phyloP scores from a whole-genome alignment of 2,329 filamentous ascomycete species.

The Trichoderma koningii region DNA sequence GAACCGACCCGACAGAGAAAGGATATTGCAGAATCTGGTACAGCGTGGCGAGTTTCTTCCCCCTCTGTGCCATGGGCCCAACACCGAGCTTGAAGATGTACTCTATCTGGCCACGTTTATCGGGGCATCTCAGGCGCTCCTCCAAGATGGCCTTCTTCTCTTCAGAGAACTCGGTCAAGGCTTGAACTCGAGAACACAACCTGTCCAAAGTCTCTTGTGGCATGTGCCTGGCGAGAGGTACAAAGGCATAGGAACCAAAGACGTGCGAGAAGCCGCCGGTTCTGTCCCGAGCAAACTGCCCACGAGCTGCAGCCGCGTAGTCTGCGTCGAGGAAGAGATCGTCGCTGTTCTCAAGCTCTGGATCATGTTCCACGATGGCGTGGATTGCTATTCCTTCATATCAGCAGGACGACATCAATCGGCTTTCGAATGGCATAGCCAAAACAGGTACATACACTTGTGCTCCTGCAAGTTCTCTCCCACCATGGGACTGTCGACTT shows the following conservation, averaged over 20 bases:
- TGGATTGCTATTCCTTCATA: conserved; percentile 40
- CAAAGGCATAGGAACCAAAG: conserved; percentile 47
- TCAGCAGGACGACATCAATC: not conserved
- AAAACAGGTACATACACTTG: conserved; percentile 35
- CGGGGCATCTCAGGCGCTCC: conserved; percentile 38
- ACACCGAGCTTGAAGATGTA: conserved; percentile 53
- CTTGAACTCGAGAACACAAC: conserved; percentile 31
- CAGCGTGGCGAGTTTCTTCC: conserved; percentile 52
- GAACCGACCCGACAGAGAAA: conserved; percentile 51
- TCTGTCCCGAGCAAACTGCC: conserved; percentile 38
- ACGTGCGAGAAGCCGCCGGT: conserved; percentile 45
- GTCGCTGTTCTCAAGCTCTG: conserved; percentile 44
- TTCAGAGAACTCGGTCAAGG: conserved; percentile 29
- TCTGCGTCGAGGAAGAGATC: conserved; percentile 40
- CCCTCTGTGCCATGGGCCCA: conserved; percentile 44
- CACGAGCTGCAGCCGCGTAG: conserved; percentile 38
- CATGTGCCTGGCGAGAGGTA: conserved; percentile 44
- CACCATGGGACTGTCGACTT: conserved; percentile 48
- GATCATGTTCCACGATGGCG: conserved; percentile 50
- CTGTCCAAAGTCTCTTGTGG: conserved; percentile 32
- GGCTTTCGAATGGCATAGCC: conserved; percentile 25
- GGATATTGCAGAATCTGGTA: conserved; percentile 55
- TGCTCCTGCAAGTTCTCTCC: conserved; percentile 55
- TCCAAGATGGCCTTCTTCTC: conserved; percentile 38
- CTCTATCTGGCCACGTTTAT: conserved; percentile 49